Evolutionary conservation across 345 rosid species (phyloP), one percentile per base, ranked within the genome.

Genomic region (Geranium rotundifolium): DNA sequence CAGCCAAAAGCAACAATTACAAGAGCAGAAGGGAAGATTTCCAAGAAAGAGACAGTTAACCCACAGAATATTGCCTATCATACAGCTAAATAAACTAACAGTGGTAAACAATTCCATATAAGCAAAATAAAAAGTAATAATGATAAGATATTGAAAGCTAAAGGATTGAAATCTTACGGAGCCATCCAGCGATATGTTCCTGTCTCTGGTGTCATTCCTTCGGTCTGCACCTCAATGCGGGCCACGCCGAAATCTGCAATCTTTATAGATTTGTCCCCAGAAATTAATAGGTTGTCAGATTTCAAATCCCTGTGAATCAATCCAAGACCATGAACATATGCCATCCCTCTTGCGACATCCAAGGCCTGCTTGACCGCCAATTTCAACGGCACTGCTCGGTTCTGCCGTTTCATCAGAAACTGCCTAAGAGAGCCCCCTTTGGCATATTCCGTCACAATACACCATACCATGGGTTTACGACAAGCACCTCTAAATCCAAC

Each of bases 161-260:
- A 67, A 64, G 56, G 5, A 6, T 31, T 59, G 46, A 56, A 31
- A 57, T 65, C 82, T 75, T 79, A 75, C 80, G 82, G 82, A 57
- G 82, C 82, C 82, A 79, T 79, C 82, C 82, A 79, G 27, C 82
- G 82, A 39, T 79, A 79, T 3, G 80, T 79, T 29, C 82, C 82
- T 8, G 82, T 79, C 65, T 79, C 82, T 0, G 82, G 80, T 4
- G 82, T 79, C 82, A 79, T 79, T 50, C 75, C 82, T 65, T 76
- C 80, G 1, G 80, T 70, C 76, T 79, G 80, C 69, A 73, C 82
- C 69, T 79, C 80, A 58, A 79, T 76, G 6, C 82, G 62, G 8
- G 82, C 82, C 30, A 79, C 80, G 5, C 82, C 82, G 61, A 79
- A 79, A 71, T 79, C 82, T 27, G 82, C 82, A 76, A 79, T 76